These are phyloP conservation scores for Globisporangium takayamanum DNA, from an alignment of 352 stramenopile genomes.

Conservation along the genomic window DNA sequence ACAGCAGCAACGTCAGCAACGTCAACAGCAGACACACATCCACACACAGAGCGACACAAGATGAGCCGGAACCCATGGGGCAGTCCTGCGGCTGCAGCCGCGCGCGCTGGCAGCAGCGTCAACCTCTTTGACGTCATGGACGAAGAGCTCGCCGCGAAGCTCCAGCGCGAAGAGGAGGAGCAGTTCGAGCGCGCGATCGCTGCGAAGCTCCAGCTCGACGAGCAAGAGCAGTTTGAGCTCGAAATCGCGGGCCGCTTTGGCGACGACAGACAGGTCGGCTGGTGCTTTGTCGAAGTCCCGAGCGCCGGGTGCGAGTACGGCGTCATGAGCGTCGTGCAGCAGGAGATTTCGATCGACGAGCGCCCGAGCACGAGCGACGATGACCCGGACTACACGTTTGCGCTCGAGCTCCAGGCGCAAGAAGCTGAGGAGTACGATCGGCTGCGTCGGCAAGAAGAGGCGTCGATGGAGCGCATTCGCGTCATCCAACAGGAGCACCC, in stretches of 20 bases:
- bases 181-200: constrained; percentile 60
- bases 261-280: constrained; percentile 46
- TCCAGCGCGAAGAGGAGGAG: constrained; percentile 67
- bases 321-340: constrained; percentile 70
- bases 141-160: constrained; percentile 57
- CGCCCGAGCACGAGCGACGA: constrained; percentile 17
- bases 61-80: constrained; percentile 29
- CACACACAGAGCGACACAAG: constrained; percentile 2
- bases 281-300: constrained; percentile 75
- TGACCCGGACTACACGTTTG: constrained; percentile 70
- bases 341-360: constrained; percentile 51
- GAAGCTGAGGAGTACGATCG: constrained; percentile 72
- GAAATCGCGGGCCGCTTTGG: constrained; percentile 62
- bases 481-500: constrained; percentile 50
- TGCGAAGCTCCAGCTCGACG: constrained; percentile 60
- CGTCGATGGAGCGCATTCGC: constrained; percentile 58
- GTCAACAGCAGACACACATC: neutral
- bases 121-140: constrained; percentile 66
- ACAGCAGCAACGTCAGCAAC: neutral
- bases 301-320: constrained; percentile 38
- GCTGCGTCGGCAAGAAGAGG: constrained; percentile 55
- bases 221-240: constrained; percentile 58
- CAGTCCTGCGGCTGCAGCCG: constrained; percentile 16
- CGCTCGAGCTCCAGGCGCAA: constrained; percentile 61
- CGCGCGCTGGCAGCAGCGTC: constrained; percentile 18